Percentiles rank a stretch among this genome's conserved stretches.
Conservation (phyloP, 208 protist genomes). For the Zelonia costaricensis region DNA sequence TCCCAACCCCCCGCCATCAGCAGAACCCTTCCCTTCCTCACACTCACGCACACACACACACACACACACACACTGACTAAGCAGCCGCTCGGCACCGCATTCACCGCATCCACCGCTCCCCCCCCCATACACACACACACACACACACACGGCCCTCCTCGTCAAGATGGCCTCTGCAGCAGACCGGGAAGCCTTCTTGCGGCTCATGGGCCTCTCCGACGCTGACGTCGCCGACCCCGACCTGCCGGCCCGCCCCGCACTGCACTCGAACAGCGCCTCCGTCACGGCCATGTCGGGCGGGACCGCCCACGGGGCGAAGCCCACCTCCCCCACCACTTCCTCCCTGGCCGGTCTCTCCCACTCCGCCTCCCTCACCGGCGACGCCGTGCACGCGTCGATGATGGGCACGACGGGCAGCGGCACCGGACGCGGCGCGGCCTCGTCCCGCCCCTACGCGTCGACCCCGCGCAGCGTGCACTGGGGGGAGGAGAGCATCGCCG, state of each 20-base stretch:
- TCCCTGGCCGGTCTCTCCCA: constrained; percentile 24
- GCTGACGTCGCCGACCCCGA: constrained; percentile 72
- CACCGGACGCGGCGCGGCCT: no score
- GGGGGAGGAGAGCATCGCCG: constrained; percentile 1
- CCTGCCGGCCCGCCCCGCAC: background rate
- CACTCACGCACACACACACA: no score
- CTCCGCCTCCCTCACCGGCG: constrained; percentile 18
- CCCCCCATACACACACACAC: background rate
- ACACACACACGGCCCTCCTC: background rate
- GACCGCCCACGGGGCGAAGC: background rate
- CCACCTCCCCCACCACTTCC: constrained; percentile 4
- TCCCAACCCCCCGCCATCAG: no score
- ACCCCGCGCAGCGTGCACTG: constrained; percentile 7
- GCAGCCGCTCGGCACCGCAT: no score
- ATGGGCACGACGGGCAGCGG: background rate
- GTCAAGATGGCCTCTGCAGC: constrained; percentile 19
- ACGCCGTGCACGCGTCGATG: background rate
- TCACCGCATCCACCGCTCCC: background rate
- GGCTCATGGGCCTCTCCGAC: constrained; percentile 66
- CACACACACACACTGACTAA: no score
- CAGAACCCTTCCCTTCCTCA: no score
- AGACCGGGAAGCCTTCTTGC: constrained; percentile 76
- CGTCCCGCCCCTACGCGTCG: background rate
- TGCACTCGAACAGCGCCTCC: background rate
- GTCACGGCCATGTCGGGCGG: background rate